Evolutionary conservation across 2,329 filamentous ascomycete genomes (phyloP).

Genomic region (Fusarium mangiferae): DNA sequence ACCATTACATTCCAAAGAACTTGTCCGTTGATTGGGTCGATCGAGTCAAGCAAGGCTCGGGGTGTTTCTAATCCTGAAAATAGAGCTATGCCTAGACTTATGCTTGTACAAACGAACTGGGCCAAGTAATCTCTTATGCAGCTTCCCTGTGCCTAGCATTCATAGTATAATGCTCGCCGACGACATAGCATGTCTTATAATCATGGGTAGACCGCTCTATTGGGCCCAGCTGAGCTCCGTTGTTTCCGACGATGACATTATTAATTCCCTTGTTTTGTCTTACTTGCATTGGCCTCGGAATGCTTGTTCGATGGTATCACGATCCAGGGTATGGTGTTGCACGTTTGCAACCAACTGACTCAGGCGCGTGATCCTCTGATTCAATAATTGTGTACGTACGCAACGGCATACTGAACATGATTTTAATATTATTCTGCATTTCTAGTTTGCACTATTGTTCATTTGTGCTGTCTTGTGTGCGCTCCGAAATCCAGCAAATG

Average conservation of each 20-base stretch:
- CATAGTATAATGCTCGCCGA: slow-evolving; percentile 10
- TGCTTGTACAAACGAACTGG: slow-evolving; percentile 2
- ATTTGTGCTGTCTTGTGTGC: neutral
- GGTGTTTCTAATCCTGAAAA: slow-evolving; percentile 1
- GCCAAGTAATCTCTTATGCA: slow-evolving; percentile 10
- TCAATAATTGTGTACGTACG: neutral
- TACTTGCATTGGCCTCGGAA: neutral
- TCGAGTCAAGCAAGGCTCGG: neutral
- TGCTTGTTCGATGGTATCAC: neutral
- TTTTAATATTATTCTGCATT: neutral
- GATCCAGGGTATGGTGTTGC: slow-evolving; percentile 11
- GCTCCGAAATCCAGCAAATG: neutral
- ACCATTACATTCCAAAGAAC: slow-evolving; percentile 2
- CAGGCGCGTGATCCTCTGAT: neutral
- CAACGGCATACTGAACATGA: neutral
- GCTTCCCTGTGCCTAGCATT: slow-evolving; percentile 11
- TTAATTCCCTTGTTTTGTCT: slow-evolving; percentile 3
- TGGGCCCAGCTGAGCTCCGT: slow-evolving; percentile 14
- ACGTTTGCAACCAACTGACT: neutral
- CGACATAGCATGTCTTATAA: neutral
- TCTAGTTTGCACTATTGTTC: neutral
- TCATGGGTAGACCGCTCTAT: slow-evolving; percentile 5
- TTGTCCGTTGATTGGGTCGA: neutral
- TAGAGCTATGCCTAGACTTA: neutral
- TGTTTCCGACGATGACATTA: slow-evolving; percentile 15